Conservation (phyloP, 1,284 basidiomycete species). For the Cryptococcus sp. region DNA sequence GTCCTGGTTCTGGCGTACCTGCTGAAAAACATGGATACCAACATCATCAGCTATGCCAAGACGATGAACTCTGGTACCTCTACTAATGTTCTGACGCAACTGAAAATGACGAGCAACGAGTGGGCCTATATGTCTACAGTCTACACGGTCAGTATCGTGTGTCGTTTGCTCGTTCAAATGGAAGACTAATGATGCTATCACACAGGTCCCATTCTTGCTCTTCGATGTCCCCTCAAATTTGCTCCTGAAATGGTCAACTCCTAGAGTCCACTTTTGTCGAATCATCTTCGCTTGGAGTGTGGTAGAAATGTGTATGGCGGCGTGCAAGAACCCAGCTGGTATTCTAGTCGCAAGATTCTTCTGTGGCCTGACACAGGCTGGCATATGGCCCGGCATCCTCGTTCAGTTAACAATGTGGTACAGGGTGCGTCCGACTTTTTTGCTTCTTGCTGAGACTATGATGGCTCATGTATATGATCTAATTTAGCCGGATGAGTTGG, state of each 20-base stretch:
- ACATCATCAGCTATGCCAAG: conserved; percentile 13
- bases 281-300: conserved; percentile 17
- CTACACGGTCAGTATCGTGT: neutral
- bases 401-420: neutral
- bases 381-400: neutral
- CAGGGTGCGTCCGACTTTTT: neutral
- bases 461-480: too few relatives aligned
- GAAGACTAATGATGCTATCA: neutral
- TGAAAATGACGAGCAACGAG: conserved; percentile 17
- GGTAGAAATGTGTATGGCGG: conserved; percentile 6
- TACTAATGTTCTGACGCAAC: conserved; percentile 11
- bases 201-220: conserved; percentile 12
- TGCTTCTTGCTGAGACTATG: too few relatives aligned
- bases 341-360: conserved; percentile 5
- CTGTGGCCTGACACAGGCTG: conserved; percentile 1
- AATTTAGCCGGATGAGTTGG: conserved; percentile 10
- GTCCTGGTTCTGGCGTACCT: conserved; percentile 15
- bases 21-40: conserved; percentile 17
- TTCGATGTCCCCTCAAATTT: conserved; percentile 17
- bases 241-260: conserved; percentile 11
- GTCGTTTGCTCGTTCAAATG: neutral
- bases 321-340: conserved; percentile 5
- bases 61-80: conserved; percentile 8
- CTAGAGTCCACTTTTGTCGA: conserved; percentile 11
- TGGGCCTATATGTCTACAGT: conserved; percentile 10